A percentile compares a stretch with the other conserved stretches of the same genome.
phyloP scores from a whole-genome alignment of 2,329 filamentous ascomycete species.

The Alternaria hordeiaustralica region DNA sequence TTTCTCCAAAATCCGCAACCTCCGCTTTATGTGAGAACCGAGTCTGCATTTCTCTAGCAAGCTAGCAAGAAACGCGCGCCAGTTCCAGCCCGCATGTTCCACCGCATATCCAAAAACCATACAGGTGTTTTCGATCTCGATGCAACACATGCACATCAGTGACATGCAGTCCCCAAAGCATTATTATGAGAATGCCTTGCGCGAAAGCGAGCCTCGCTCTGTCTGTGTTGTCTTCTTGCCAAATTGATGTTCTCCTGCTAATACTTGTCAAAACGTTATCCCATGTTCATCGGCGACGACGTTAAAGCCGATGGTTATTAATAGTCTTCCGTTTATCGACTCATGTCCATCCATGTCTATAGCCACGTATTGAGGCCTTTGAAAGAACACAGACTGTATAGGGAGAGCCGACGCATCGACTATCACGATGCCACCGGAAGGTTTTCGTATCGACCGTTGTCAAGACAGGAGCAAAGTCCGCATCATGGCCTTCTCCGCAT shows the following conservation, averaged over 20 bases:
- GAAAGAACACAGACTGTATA: not conserved
- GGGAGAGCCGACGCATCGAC: not conserved
- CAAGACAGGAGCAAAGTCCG: not conserved
- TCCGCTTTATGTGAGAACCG: not conserved
- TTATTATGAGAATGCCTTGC: not conserved
- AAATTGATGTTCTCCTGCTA: not conserved
- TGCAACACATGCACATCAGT: not conserved
- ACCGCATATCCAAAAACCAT: not conserved
- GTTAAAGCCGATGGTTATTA: not conserved
- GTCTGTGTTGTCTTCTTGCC: not conserved
- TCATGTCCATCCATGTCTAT: not conserved
- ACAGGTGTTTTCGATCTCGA: too few species aligned
- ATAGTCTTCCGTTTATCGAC: not conserved
- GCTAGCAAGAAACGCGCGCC: not conserved
- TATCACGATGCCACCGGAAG: not conserved
- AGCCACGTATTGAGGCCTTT: not conserved
- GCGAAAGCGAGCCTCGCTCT: not conserved
- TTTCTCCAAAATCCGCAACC: not conserved
- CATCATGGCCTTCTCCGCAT: not conserved
- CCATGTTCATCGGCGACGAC: not conserved
- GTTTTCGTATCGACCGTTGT: not conserved
- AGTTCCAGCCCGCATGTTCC: not conserved
- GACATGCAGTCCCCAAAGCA: not conserved
- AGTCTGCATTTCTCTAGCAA: not conserved
- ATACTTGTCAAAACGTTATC: not conserved